Evolutionary conservation across 495 filamentous ascomycete species (phyloP), one percentile per base, ranked within the genome.

Genomic region (Thozetella sp.): DNA sequence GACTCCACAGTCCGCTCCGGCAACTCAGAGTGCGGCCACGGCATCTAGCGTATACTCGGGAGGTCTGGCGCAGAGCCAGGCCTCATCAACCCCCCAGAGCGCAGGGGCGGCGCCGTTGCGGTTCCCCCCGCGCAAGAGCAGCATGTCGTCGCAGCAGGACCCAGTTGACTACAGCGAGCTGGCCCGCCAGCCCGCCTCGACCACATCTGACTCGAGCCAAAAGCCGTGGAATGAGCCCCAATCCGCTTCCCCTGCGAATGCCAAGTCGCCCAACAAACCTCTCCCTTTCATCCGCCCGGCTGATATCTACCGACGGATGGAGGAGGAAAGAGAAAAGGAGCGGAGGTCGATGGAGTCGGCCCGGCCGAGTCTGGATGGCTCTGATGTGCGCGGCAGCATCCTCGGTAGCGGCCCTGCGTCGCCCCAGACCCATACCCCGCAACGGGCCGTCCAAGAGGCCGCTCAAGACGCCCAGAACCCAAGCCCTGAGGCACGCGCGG

Each of bases 271-370:
- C 15, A 51, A 50, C 20, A 87, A 88, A 61, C 64, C 83, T 2
- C 69, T 83, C 1, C 83, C 89, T 1, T 87, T 94, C 60, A 80
- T 92, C 23, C 81, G 90, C 19, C 91, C 93, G 12, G 87, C 87
- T 22, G 91, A 97, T 61, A 90, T 93, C 27, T 95, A 95, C 68
- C 86, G 80, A 57, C 85, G 90, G 2, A 79, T 90, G 69, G 84
- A 84, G 48, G 89, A 92, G 61, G 90, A 91, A 58, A 82, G 77
- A 56, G 76, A 84, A 59, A 78, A 71, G 56, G 83, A 87, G 69
- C 72, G 80, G 13, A 77, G 76, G 51, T 81, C 82, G 20, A 68
- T 79, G 55, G 87, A 88, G 0, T 82, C 83, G 15, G 69, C 73
- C 30, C 71, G 76, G 54, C 75, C 78, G 24, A 83, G 72, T 53